Base-by-base conservation (phyloP, 331 rosid genomes). In the Rosa hybrid region DNA sequence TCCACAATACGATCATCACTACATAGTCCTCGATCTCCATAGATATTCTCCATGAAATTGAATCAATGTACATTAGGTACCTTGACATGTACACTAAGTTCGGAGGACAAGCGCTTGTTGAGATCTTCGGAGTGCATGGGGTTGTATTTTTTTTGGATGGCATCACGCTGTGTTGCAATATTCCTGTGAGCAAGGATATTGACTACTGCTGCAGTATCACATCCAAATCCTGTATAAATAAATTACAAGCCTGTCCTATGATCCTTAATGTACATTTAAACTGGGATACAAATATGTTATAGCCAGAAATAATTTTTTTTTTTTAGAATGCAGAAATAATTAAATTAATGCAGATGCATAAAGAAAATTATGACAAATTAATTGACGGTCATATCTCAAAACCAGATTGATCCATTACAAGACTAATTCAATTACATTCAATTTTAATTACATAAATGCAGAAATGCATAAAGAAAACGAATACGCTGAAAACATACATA, bases 61-160 rank as follows among this genome's bases (percentile, higher is more conserved):
- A 51, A 51, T 14, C 57, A 27, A 12, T 13, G 38, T 3, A 25
- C 57, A 50, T 20, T 10, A 53, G 4, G 42, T 60, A 93, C 96
- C 94, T 93, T 87, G 56, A 84, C 17, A 75, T 91, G 68, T 12
- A 91, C 90, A 39, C 81, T 88, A 59, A 93, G 87, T 81, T 91
- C 93, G 34, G 89, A 81, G 69, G 87, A 73, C 48, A 93, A 42
- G 2, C 92, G 90, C 71, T 91, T 91, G 65, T 75, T 75, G 75
- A 93, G 91, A 2, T 83, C 80, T 74, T 87, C 86, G 60, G 93
- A 87, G 78, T 75, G 83, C 46, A 83, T 77, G 44, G 91, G 79
- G 71, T 80, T 90, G 65, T 84, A 93, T 82, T 91, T 94, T 80
- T 90, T 96, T 79, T 87, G 90, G 84, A 93, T 90, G 39, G 86